Evolutionary conservation across 192 early-diverging fungal genomes (phyloP).

Genomic region (Dissophora ornata): DNA sequence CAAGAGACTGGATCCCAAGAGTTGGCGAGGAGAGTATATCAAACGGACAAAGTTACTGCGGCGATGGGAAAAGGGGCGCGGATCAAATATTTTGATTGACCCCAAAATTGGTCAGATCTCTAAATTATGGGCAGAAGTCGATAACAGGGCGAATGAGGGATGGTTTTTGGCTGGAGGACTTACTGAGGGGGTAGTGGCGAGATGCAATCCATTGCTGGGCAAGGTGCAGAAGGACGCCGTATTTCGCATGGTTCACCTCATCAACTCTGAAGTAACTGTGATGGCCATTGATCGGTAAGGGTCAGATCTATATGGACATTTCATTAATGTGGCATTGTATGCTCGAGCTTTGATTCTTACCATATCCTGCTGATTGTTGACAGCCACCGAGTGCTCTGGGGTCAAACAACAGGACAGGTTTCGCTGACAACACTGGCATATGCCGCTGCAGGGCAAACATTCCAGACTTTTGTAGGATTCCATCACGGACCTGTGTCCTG

Average conservation of each 20-base stretch:
- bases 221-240: constrained; percentile 70
- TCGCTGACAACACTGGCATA: constrained; percentile 60
- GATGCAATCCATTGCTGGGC: constrained; percentile 68
- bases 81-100: constrained; percentile 60
- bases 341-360: background rate
- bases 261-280: constrained; percentile 46
- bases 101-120: constrained; percentile 69
- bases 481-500: constrained; percentile 65
- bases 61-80: constrained; percentile 61
- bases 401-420: constrained; percentile 65
- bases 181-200: constrained; percentile 62
- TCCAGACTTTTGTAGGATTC: constrained; percentile 64
- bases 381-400: constrained; percentile 69
- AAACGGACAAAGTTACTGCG: constrained; percentile 37
- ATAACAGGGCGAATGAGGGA: constrained; percentile 25
- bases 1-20: constrained; percentile 44
- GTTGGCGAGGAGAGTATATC: constrained; percentile 53
- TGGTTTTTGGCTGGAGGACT: constrained; percentile 65
- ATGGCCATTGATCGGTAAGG: constrained; percentile 69
- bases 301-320: background rate
- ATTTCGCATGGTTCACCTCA: constrained; percentile 57
- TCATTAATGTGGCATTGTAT: background rate
- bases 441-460: constrained; percentile 37
- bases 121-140: constrained; percentile 57
- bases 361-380: background rate